Percentiles rank a stretch among this genome's conserved stretches.
Evolutionary conservation across 2,329 filamentous ascomycete species (phyloP).

Genomic region (Microdochium trichocladiopsis): DNA sequence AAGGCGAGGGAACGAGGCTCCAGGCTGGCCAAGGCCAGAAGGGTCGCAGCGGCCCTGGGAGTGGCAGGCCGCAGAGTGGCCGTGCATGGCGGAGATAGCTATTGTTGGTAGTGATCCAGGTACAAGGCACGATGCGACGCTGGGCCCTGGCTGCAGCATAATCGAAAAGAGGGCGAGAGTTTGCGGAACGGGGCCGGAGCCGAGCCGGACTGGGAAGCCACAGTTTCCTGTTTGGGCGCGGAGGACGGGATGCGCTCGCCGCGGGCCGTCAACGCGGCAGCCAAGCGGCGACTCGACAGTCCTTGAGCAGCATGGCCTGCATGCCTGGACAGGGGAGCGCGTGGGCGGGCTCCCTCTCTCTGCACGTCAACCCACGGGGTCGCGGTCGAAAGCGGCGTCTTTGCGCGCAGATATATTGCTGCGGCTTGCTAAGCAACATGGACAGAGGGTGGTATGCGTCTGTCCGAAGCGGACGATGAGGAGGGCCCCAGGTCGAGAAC

Average conservation of each 20-base stretch:
- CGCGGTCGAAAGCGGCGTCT: no score
- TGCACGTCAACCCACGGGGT: no score
- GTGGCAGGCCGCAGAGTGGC: background rate
- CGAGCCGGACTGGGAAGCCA: background rate
- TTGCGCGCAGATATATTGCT: no score
- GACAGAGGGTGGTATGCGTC: no score
- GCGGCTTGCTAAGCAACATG: no score
- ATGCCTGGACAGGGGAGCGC: no score
- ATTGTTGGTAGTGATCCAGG: background rate
- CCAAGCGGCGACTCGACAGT: no score
- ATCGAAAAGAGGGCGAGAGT: background rate
- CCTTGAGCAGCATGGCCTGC: no score
- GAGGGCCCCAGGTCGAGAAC: no score
- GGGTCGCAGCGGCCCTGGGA: background rate
- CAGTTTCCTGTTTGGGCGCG: background rate
- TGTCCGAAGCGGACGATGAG: no score
- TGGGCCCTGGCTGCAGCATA: background rate
- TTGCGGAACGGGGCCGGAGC: background rate
- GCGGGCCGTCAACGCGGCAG: background rate
- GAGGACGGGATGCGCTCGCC: background rate
- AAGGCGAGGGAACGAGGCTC: background rate
- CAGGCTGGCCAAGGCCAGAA: background rate
- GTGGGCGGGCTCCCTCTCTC: no score
- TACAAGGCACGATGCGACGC: background rate
- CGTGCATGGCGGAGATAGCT: background rate